Percentiles rank a stretch among this genome's conserved stretches.
Evolutionary conservation across 2,329 filamentous ascomycete genomes (phyloP).

Genomic region (Chlorencoelia australis): DNA sequence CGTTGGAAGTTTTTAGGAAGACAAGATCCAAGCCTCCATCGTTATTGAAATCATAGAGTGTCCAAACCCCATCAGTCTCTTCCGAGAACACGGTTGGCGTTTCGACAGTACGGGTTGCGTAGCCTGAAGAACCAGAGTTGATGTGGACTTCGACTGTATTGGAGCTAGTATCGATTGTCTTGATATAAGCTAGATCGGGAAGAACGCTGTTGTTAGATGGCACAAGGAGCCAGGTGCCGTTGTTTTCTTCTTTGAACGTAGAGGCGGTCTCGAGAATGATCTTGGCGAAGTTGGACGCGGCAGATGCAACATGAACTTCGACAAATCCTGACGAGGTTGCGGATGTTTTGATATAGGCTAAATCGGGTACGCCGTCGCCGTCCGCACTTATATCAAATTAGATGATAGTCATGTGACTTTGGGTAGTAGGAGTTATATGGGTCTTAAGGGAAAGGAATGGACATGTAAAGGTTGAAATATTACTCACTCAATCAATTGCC

Average conservation of each 20-base stretch:
- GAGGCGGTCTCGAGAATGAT: slow-evolving; percentile 1
- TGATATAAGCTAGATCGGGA: slow-evolving; percentile 3
- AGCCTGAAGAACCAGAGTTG: background rate
- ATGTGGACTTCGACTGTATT: slow-evolving; percentile 4
- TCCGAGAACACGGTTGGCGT: slow-evolving; percentile 3
- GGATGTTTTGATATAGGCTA: slow-evolving; percentile 2
- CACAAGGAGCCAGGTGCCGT: slow-evolving; percentile 2
- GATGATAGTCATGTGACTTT: background rate
- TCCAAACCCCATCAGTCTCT: slow-evolving; percentile 7
- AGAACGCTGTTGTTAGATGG: background rate
- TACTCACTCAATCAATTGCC: slow-evolving; percentile 8
- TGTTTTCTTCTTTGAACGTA: slow-evolving; percentile 2
- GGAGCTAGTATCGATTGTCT: background rate
- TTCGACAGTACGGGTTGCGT: slow-evolving; percentile 2
- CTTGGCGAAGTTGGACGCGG: slow-evolving; percentile 2
- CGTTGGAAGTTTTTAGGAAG: slow-evolving; percentile 6
- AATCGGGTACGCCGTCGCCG: slow-evolving; percentile 3
- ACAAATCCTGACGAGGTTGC: slow-evolving; percentile 3
- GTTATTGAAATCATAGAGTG: slow-evolving; percentile 3
- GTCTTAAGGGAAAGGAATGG: background rate
- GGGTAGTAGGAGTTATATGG: background rate
- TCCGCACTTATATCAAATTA: background rate
- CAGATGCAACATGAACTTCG: slow-evolving; percentile 5
- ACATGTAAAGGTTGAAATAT: background rate
- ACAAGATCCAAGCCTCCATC: slow-evolving; percentile 6